Conservation (phyloP, 768 basidiomycete species). For the Psilocybe cubensis region DNA sequence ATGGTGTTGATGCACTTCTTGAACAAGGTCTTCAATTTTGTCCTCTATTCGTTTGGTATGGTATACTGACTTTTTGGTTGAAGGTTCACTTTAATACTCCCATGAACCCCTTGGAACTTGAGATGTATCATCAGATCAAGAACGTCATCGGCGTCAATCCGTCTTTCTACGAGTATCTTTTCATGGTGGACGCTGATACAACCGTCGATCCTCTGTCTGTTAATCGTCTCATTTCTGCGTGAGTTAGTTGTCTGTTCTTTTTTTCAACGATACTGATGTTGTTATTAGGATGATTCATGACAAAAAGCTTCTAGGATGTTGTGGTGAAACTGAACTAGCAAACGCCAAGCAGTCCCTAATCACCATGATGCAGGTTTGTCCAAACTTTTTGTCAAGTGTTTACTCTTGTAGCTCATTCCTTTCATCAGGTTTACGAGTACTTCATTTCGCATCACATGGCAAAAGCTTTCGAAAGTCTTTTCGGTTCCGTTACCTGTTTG, state of each 20-base stretch:
- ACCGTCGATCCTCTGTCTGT: conserved; percentile 86
- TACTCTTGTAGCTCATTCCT: neutral
- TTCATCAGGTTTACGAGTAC: conserved; percentile 89
- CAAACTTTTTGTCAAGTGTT: conserved; percentile 16
- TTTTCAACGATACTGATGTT: neutral
- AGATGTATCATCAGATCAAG: conserved; percentile 99
- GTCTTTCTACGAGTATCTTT: conserved; percentile 95
- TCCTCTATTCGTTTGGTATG: neutral
- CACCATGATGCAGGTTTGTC: conserved; percentile 90
- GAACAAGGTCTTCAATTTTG: conserved; percentile 69
- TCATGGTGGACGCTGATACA: conserved; percentile 95
- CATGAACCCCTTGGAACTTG: conserved; percentile 96
- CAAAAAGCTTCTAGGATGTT: conserved; percentile 91
- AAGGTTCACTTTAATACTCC: conserved; percentile 96
- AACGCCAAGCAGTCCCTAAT: conserved; percentile 95
- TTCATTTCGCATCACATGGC: conserved; percentile 99
- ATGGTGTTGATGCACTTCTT: conserved; percentile 96
- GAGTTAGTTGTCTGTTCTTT: conserved; percentile 35
- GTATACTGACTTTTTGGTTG: conserved; percentile 1
- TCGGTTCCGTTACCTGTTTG: conserved; percentile 97
- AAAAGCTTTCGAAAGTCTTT: conserved; percentile 96
- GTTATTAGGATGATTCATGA: conserved; percentile 89
- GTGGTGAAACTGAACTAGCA: conserved; percentile 91
- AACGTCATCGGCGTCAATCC: conserved; percentile 99
- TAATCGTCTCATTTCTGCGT: conserved; percentile 93